These are phyloP conservation scores for Wickerhamiella qilinensis DNA, from an alignment of 805 yeast genomes.

Conservation along the genomic window DNA sequence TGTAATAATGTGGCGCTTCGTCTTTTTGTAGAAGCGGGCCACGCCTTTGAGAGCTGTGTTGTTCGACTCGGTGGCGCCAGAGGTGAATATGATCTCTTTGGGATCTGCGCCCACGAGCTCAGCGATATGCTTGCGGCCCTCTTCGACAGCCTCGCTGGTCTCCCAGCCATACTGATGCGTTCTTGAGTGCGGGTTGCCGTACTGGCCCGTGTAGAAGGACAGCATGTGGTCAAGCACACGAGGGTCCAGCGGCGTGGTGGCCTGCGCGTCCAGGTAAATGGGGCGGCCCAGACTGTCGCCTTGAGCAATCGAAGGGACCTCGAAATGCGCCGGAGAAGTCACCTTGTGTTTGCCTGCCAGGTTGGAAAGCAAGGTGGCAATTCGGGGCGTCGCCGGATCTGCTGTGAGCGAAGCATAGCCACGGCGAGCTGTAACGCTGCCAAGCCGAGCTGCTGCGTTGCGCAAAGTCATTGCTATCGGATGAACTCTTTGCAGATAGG, in stretches of 20 bases:
- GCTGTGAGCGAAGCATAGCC: conserved; percentile 3
- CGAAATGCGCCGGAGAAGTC: conserved; percentile 1
- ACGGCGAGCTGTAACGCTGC: too few relatives aligned
- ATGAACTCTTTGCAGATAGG: too few relatives aligned
- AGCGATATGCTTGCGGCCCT: conserved; percentile 72
- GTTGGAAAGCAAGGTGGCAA: conserved; percentile 2
- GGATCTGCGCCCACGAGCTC: conserved; percentile 81
- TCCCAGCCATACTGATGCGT: conserved; percentile 99
- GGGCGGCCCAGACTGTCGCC: conserved; percentile 41
- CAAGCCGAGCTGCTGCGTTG: too few relatives aligned
- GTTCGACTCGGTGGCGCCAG: conserved; percentile 96
- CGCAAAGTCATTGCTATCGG: too few relatives aligned
- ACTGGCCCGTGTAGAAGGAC: conserved; percentile 53
- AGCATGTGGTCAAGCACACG: conserved; percentile 47
- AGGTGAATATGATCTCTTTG: conserved; percentile 89
- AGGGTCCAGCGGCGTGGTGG: conserved; percentile 97
- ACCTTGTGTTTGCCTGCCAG: conserved; percentile 6
- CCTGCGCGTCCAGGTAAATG: conserved; percentile 92
- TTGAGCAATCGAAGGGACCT: conserved; percentile 1
- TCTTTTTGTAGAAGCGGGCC: conserved; percentile 76
- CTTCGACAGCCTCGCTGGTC: conserved; percentile 80
- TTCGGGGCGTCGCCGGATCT: not conserved
- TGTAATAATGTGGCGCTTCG: conserved; percentile 87
- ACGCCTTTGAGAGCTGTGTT: conserved; percentile 94
- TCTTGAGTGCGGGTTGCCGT: conserved; percentile 95